These are phyloP conservation scores for Peterozyma toletana DNA, from an alignment of 805 yeast genomes.

Conservation along the genomic window DNA sequence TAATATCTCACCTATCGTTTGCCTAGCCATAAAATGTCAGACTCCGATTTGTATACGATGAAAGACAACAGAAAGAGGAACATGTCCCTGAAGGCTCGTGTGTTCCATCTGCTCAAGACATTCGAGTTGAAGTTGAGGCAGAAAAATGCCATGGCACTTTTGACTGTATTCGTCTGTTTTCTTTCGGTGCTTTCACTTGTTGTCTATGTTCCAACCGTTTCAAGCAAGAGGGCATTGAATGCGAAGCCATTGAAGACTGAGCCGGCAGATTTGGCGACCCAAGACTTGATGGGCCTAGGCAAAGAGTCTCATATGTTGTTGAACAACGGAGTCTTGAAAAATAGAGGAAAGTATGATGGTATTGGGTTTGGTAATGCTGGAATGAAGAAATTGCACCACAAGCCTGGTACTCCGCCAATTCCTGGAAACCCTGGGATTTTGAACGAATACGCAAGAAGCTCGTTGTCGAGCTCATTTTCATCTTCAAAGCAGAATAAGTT, in stretches of 20 bases:
- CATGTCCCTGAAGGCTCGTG: too few species aligned
- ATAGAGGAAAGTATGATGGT: conserved; percentile 15
- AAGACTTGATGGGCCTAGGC: conserved; percentile 7
- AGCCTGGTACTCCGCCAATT: conserved; percentile 20
- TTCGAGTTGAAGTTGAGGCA: conserved; percentile 1
- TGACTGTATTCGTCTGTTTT: background rate
- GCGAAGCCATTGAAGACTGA: too few species aligned
- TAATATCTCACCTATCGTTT: too few species aligned
- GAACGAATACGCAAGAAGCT: conserved; percentile 6
- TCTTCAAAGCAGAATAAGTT: background rate
- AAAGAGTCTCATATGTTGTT: conserved; percentile 15
- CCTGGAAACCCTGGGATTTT: conserved; percentile 20
- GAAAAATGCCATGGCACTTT: background rate
- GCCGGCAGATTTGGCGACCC: conserved; percentile 2
- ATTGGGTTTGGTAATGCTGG: conserved; percentile 12
- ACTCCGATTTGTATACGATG: too few species aligned
- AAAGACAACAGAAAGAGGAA: too few species aligned
- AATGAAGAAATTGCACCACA: conserved; percentile 10
- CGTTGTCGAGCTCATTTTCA: background rate
- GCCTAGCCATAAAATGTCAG: too few species aligned
- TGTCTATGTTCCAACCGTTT: background rate
- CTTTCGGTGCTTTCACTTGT: background rate
- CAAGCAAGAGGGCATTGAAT: too few species aligned
- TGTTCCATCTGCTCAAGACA: too few species aligned
- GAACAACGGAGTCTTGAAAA: conserved; percentile 15